Conservation (phyloP, 352 stramenopile genomes). For the Globisporangium nunn region DNA sequence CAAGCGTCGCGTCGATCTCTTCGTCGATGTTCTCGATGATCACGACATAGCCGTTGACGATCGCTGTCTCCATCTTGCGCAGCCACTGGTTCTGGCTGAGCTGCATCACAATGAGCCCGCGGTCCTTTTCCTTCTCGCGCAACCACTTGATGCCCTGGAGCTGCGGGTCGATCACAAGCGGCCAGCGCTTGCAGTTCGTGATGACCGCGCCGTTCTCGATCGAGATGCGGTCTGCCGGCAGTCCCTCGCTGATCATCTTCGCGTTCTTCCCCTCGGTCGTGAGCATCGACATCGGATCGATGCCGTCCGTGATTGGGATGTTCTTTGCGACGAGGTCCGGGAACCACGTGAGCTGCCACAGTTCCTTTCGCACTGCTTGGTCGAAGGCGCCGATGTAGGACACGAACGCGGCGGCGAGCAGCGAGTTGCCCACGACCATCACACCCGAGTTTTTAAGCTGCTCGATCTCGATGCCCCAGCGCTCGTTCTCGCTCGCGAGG, state of each 20-base stretch:
- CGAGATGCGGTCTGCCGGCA: constrained; percentile 96
- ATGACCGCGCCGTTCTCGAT: constrained; percentile 98
- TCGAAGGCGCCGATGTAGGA: constrained; percentile 98
- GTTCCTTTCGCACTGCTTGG: constrained; percentile 81
- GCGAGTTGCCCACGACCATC: constrained; percentile 95
- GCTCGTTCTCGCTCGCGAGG: constrained; percentile 94
- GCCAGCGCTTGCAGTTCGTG: constrained; percentile 96
- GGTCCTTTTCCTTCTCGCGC: constrained; percentile 91
- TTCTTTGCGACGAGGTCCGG: constrained; percentile 86
- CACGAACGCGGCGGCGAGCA: constrained; percentile 95
- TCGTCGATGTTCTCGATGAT: constrained; percentile 98
- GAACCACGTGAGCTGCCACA: constrained; percentile 81
- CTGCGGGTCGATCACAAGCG: constrained; percentile 96
- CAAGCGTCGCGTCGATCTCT: constrained; percentile 95
- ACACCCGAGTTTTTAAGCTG: constrained; percentile 92
- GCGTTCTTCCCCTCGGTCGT: constrained; percentile 95
- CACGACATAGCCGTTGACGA: constrained; percentile 93
- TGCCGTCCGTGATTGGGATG: constrained; percentile 92
- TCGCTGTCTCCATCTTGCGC: constrained; percentile 90
- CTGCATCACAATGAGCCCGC: constrained; percentile 90
- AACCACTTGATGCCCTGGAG: constrained; percentile 98
- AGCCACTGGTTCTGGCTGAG: constrained; percentile 96
- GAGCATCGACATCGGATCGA: constrained; percentile 94
- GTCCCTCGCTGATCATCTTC: constrained; percentile 96
- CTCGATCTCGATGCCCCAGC: constrained; percentile 96